Evolutionary conservation across 345 rosid genomes (phyloP).

Genomic region (Reutealis trisperma): DNA sequence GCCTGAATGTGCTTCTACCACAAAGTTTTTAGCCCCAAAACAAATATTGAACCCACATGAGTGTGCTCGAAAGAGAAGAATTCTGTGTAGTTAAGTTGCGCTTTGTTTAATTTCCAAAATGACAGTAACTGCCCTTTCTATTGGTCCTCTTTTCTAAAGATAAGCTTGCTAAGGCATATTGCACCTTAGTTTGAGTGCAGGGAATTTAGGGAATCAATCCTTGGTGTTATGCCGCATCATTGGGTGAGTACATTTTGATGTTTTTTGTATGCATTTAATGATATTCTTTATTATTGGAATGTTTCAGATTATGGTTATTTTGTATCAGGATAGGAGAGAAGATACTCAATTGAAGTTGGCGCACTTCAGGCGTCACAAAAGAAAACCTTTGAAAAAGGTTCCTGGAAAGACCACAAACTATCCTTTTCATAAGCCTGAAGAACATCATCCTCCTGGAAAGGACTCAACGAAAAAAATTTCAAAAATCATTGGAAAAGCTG

Average conservation of each 20-base stretch:
- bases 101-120: background rate
- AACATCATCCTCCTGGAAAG: constrained; percentile 87
- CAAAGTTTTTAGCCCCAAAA: background rate
- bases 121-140: background rate
- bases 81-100: background rate
- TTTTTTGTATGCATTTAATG: constrained; percentile 12
- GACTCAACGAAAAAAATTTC: constrained; percentile 85
- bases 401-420: constrained; percentile 67
- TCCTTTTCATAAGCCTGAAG: constrained; percentile 95
- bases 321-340: constrained; percentile 92
- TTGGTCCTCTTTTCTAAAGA: constrained; percentile 17
- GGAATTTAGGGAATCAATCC: constrained; percentile 94
- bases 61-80: background rate
- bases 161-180: constrained; percentile 39
- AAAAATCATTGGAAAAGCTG: constrained; percentile 83
- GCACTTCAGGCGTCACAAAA: constrained; percentile 89
- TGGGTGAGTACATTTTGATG: constrained; percentile 60
- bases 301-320: constrained; percentile 19
- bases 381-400: constrained; percentile 70
- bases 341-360: constrained; percentile 79
- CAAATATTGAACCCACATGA: background rate
- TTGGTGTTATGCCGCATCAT: constrained; percentile 93
- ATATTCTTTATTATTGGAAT: constrained; percentile 12
- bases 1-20: background rate
- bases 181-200: constrained; percentile 83